Percentiles rank a stretch among this genome's conserved stretches.
These are phyloP conservation scores for carrot (Daucus carota) DNA, from an alignment of 129 eudicot genomes.

Conservation along the genomic window DNA sequence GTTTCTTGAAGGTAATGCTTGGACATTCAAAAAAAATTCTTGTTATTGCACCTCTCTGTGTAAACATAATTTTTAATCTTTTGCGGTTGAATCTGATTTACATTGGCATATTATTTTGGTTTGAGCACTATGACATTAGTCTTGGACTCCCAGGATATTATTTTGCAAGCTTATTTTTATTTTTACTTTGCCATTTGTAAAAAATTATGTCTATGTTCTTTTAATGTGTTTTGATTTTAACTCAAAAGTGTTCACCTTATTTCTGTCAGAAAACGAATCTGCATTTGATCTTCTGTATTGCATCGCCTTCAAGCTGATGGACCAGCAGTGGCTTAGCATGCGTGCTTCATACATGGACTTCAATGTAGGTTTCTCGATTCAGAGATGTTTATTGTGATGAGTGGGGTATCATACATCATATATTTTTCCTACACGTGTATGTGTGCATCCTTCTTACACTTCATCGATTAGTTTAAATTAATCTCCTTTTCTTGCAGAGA, in stretches of 20 bases:
- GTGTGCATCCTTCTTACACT: neutral
- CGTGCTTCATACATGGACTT: constrained; percentile 99
- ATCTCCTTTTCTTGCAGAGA: neutral
- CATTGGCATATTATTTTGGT: neutral
- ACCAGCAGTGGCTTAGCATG: constrained; percentile 91
- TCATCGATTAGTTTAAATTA: neutral
- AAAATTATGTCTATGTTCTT: neutral
- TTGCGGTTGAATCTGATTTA: neutral
- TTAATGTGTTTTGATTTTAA: neutral
- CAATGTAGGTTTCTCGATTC: constrained; percentile 50
- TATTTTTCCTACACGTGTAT: neutral
- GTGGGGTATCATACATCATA: neutral
- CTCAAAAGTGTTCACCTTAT: constrained; percentile 7
- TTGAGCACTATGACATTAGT: neutral
- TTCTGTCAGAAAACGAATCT: constrained; percentile 59
- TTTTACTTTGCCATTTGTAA: neutral
- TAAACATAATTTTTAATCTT: neutral
- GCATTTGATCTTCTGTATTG: constrained; percentile 94
- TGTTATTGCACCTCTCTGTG: neutral
- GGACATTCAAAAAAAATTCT: neutral
- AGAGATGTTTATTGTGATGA: neutral
- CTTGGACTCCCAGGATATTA: neutral
- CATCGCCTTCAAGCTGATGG: constrained; percentile 89
- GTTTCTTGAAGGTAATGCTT: constrained; percentile 69
- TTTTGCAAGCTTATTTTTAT: neutral